Base-by-base conservation (phyloP, 495 filamentous ascomycete species). In the Tuber aestivum region DNA sequence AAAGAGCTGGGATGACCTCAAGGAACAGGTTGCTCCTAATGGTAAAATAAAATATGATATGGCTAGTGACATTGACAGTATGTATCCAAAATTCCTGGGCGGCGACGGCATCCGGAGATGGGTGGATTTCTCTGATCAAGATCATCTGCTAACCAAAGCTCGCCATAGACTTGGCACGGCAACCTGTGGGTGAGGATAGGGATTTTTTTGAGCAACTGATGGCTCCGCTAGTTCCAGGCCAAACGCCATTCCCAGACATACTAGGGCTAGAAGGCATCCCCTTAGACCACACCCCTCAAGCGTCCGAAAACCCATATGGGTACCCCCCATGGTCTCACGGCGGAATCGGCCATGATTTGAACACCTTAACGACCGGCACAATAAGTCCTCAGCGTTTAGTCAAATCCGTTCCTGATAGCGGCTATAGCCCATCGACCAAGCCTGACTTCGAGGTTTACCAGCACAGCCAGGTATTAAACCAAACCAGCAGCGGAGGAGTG, bases 291-390 rank as follows among this genome's bases (percentile, higher is more conserved):
- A 23, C 1, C 6, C 5, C 2, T 4, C 45, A 1, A 21, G 44
- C 18, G 20, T 9, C 16, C 6, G 6, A 9, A 20, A 5, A 56
- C n/a, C n/a, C 7, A 35, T 18, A 16, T 8, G 14, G 4, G 35
- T 35, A 16, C 14, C 5, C 56, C 1, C 8, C 10, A 27, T 1
- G 0, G 0, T 0, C n/a, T 2, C 3, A 0, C 10, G 3, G n/a
- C 3, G 50, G 23, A 27, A 27, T 61, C 27, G 0, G 1, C 56
- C 27, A 18, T 8, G 1, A 65, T 20, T 18, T 6, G 0, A 7
- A 10, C 14, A 3, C 56, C 27, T 14, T 65, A n/a, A 48, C 9
- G 12, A 1, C 56, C 20, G 3, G 1, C 14, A 65, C 56, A 65
- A 4, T 35, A 3, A 9, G 18, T 65, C 56, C 27, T 20, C 27